Base-by-base conservation (phyloP, 495 filamentous ascomycete genomes). In the Sphaerosporella brunnea region DNA sequence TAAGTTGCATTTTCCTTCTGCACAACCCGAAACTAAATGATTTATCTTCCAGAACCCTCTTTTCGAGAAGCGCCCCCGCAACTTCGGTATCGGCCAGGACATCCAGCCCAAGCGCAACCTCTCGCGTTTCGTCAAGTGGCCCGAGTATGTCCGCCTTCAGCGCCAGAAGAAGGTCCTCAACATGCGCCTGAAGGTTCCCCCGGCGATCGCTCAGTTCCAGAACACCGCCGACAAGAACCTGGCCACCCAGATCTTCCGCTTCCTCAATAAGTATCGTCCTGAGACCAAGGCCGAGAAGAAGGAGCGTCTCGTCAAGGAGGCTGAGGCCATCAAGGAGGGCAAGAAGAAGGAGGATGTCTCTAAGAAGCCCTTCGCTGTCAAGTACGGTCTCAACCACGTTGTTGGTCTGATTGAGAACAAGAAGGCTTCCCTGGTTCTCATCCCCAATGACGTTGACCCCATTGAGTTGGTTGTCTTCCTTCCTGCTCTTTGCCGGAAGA, bases 201-300 rank as follows among this genome's bases (percentile, higher is more conserved):
- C 92, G 61, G 82, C 87, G 56, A 86, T 99, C 55, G 80, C 92
- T 55, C 92, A 99, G 73, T 99, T 99, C 82, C 77, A 82, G 72
- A 79, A 82, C 66, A 82, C 83, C 60, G 82, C 96, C 64, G 92
- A 99, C 80, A 86, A 87, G 69, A 99, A 95, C 77, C 85, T 85
- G 58, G 92, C 92, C 62, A 79, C 84, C 62, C 90, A 95, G 72
- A 74, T 74, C 59, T 87, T 99, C 79, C 94, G 94, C 74, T 81
- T 99, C 63, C 82, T 96, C 62, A 85, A 90, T 82, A 96, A 99
- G 74, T 96, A 96, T 79, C 84, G 85, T 55, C 92, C 92, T 51
- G 92, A 99, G 78, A 92, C 84, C 67, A 96, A 95, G 78, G 70
- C 74, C 53, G 90, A 96, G 80, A 99, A 99, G 84, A 99, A 95